phyloP scores from a whole-genome alignment of 345 rosid species.

The Citrus unshiu region DNA sequence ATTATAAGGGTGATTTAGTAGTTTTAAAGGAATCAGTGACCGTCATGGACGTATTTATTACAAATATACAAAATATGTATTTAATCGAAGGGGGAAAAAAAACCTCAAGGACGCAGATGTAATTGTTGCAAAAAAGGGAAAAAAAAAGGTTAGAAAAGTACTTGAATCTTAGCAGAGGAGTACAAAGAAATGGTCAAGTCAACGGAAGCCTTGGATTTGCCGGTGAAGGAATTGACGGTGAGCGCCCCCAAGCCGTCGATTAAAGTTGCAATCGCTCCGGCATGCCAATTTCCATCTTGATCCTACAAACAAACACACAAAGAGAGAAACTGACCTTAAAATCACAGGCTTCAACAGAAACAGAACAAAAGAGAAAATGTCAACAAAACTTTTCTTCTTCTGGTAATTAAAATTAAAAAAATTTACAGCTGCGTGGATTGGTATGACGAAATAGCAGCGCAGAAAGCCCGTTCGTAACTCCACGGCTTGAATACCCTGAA shows the following conservation, averaged over 20 bases:
- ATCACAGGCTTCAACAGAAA: no score
- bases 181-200: slow-evolving; percentile 46
- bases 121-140: no score
- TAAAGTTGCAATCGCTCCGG: slow-evolving; percentile 51
- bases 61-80: no score
- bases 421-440: slow-evolving; percentile 25
- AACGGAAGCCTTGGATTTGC: slow-evolving; percentile 30
- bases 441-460: slow-evolving; percentile 34
- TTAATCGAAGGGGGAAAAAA: no score
- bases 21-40: no score
- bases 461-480: slow-evolving; percentile 25
- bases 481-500: slow-evolving; percentile 22
- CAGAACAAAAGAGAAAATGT: no score
- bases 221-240: slow-evolving; percentile 30
- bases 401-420: no score
- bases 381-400: no score
- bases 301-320: slow-evolving; percentile 20
- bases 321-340: background rate
- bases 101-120: no score
- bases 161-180: slow-evolving; percentile 48
- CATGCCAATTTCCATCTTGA: slow-evolving; percentile 41
- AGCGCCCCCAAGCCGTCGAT: slow-evolving; percentile 49
- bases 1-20: no score
- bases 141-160: background rate
- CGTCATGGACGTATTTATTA: no score